Conservation (phyloP, 2,329 filamentous ascomycete species). For the Alternaria sp. region DNA sequence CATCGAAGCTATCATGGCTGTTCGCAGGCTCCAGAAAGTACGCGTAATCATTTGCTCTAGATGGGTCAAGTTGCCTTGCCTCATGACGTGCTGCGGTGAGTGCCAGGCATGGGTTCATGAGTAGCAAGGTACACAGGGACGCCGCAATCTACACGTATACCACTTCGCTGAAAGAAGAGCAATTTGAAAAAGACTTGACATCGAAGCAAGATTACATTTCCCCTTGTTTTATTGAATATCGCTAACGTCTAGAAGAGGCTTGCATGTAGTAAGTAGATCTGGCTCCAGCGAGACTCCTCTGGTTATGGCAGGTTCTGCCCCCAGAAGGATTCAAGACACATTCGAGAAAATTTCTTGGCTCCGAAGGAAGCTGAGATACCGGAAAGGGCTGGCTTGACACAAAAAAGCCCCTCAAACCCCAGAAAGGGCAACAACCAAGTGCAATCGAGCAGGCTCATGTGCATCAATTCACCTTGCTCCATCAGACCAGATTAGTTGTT, state of each 20-base stretch:
- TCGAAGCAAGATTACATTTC: background rate
- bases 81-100: background rate
- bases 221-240: background rate
- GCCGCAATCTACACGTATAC: background rate
- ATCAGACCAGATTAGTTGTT: background rate
- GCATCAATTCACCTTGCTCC: background rate
- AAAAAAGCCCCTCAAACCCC: background rate
- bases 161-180: background rate
- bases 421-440: background rate
- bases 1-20: background rate
- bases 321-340: background rate
- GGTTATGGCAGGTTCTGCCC: too few relatives aligned
- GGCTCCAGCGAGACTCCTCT: background rate
- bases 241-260: background rate
- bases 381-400: background rate
- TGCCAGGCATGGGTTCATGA: background rate
- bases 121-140: background rate
- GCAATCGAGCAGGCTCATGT: background rate
- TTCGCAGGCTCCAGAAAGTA: background rate
- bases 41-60: background rate
- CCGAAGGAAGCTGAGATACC: background rate
- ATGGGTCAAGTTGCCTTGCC: background rate
- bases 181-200: background rate
- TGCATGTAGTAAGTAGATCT: background rate
- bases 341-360: background rate